Evolutionary conservation across 345 rosid species (phyloP).

Genomic region (Euphorbia lathyris): DNA sequence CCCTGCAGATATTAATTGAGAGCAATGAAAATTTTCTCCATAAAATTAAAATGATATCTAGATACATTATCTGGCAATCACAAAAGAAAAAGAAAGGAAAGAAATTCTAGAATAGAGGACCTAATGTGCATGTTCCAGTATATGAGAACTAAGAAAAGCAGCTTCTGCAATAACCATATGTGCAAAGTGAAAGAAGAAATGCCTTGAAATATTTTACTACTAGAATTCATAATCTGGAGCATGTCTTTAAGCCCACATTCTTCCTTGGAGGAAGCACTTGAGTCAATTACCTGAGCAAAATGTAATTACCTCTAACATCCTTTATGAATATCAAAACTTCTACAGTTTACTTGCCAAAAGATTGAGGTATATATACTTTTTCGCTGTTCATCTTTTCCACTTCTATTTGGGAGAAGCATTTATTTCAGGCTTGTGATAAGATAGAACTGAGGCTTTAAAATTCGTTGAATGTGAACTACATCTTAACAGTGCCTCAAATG

Average conservation of each 20-base stretch:
- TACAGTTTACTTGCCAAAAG: not conserved
- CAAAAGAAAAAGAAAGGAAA: not conserved
- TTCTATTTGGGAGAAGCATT: not conserved
- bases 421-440: not conserved
- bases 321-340: not conserved
- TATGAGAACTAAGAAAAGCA: not conserved
- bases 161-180: too few species aligned
- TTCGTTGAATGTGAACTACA: not conserved
- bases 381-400: not conserved
- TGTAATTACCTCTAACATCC: not conserved
- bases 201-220: not conserved
- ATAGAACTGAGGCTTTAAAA: not conserved
- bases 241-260: not conserved
- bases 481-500: not conserved
- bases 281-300: not conserved
- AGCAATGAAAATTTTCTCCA: constrained; percentile 16
- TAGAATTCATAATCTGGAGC: not conserved
- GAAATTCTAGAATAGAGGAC: not conserved
- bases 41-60: not conserved
- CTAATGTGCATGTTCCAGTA: not conserved
- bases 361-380: not conserved
- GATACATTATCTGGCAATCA: constrained; percentile 12
- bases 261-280: not conserved
- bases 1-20: constrained; percentile 52
- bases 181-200: not conserved